Evolutionary conservation across 2,329 filamentous ascomycete species (phyloP).

Genomic region (Ophiostoma ips): DNA sequence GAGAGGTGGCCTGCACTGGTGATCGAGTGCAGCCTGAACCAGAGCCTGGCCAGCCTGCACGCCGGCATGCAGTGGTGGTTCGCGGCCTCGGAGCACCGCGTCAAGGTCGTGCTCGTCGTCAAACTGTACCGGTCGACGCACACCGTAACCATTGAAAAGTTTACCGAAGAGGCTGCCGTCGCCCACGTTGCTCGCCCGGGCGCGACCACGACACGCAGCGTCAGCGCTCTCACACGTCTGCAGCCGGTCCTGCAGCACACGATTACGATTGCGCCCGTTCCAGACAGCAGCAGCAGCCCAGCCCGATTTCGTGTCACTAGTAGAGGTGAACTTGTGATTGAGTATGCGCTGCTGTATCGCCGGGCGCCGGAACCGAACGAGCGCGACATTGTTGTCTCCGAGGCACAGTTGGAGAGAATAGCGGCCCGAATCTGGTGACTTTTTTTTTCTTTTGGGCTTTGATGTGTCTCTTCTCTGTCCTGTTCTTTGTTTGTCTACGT

Average conservation of each 20-base stretch:
- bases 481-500: too few species aligned
- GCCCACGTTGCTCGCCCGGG: background rate
- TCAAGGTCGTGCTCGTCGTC: background rate
- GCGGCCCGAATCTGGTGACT: background rate
- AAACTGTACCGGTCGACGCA: background rate
- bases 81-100: background rate
- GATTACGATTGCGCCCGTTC: background rate
- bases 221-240: background rate
- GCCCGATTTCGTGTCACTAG: background rate
- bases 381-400: background rate
- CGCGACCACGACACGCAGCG: background rate
- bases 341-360: background rate
- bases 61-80: slow-evolving; percentile 1
- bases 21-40: background rate
- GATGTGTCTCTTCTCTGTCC: too few species aligned
- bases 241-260: background rate
- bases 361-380: background rate
- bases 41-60: background rate
- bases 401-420: background rate
- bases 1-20: background rate
- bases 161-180: background rate
- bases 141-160: background rate
- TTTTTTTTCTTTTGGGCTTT: background rate
- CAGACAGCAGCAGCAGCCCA: background rate
- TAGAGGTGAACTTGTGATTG: background rate